Evolutionary conservation across 768 basidiomycete genomes (phyloP).

Genomic region (Russula virescens): DNA sequence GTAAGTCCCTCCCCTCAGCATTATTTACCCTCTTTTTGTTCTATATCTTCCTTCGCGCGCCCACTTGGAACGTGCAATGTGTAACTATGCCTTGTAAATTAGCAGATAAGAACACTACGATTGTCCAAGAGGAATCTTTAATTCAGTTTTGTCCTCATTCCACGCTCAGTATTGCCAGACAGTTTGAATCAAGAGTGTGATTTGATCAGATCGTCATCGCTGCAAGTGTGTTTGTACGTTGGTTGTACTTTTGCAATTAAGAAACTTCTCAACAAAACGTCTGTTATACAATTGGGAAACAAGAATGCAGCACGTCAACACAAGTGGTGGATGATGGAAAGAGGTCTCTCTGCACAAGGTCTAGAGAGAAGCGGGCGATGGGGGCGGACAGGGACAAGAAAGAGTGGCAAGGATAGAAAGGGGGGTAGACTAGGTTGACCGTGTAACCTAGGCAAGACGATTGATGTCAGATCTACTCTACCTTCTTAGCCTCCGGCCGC

Average conservation of each 20-base stretch:
- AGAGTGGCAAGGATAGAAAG: not conserved
- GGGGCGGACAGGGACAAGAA: not conserved
- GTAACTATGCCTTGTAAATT: constrained; percentile 18
- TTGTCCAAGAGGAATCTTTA: constrained; percentile 8
- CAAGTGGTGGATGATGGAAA: not conserved
- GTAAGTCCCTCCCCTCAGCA: not conserved
- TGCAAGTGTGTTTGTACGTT: too few species aligned
- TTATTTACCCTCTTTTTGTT: not conserved
- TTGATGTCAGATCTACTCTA: constrained; percentile 29
- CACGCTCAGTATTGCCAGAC: too few species aligned
- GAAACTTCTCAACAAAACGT: too few species aligned
- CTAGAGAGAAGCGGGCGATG: not conserved
- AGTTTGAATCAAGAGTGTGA: not conserved
- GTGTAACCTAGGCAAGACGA: not conserved
- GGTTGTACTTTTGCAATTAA: not conserved
- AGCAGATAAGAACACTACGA: constrained; percentile 13
- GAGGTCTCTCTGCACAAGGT: not conserved
- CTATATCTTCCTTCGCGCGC: not conserved
- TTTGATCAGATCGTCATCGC: not conserved
- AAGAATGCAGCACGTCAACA: not conserved
- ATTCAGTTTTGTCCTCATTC: not conserved
- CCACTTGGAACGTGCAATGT: not conserved
- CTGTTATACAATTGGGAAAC: not conserved
- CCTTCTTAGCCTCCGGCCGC: constrained; percentile 35
- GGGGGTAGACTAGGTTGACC: not conserved